A percentile compares a stretch with the other conserved stretches of the same genome.
phyloP scores from a whole-genome alignment of 2,329 filamentous ascomycete species.

The Aureobasidium uvarum region DNA sequence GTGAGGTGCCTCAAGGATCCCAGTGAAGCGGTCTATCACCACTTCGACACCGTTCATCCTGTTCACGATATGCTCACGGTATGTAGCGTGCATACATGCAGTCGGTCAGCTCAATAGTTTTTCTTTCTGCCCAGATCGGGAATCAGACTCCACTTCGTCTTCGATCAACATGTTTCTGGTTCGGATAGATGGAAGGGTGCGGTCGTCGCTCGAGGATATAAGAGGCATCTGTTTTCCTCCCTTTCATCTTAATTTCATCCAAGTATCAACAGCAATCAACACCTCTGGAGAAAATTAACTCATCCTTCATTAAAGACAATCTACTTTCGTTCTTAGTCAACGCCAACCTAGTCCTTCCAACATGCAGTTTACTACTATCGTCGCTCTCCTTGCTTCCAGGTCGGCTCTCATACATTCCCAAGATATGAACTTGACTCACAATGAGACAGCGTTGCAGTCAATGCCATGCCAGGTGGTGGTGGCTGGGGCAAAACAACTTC shows the following conservation, averaged over 20 bases:
- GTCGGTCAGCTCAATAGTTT: not conserved
- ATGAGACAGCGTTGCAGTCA: conserved; percentile 6
- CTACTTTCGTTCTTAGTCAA: not conserved
- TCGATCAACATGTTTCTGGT: not conserved
- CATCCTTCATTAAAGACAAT: not conserved
- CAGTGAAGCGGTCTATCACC: not conserved
- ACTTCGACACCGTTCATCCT: not conserved
- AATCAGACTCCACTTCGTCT: not conserved
- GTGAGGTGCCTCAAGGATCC: not conserved
- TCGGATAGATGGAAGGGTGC: not conserved
- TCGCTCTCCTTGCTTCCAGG: conserved; percentile 24
- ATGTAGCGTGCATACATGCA: conserved; percentile 9
- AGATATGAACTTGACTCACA: not conserved
- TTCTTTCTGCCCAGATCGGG: not conserved
- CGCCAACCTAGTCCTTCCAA: not conserved
- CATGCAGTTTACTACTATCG: conserved; percentile 9
- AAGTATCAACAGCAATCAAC: not conserved
- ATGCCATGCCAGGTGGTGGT: conserved; percentile 13
- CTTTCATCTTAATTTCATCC: not conserved
- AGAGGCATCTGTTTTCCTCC: not conserved
- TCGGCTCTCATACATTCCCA: not conserved
- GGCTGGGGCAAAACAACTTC: conserved; percentile 8
- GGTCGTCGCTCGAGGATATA: not conserved
- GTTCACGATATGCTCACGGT: conserved; percentile 3
- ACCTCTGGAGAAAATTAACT: not conserved